Percentiles rank a stretch among this genome's conserved stretches.
These are phyloP conservation scores for Tylopilus plumbeoviolaceoides DNA, from an alignment of 768 basidiomycete genomes.

Conservation along the genomic window DNA sequence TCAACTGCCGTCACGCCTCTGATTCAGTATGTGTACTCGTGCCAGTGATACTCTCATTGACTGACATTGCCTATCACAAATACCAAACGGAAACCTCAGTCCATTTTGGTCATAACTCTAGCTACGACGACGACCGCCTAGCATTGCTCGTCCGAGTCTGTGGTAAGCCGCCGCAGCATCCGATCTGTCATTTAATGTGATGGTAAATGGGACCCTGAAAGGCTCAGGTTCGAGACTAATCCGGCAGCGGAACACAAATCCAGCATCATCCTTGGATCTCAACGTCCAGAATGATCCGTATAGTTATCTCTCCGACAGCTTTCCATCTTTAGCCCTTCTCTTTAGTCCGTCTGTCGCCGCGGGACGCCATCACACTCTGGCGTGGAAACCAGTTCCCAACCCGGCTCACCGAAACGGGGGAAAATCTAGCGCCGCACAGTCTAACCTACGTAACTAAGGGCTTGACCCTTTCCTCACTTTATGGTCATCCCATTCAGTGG, in stretches of 20 bases:
- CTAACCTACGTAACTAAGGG: constrained; percentile 21
- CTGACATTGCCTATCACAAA: not conserved
- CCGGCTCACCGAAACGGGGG: constrained; percentile 7
- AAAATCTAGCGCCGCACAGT: constrained; percentile 10
- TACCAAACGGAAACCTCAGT: not conserved
- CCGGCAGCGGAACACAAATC: constrained; percentile 1
- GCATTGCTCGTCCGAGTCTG: not conserved
- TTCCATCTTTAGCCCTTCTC: constrained; percentile 9
- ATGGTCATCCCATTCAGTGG: constrained; percentile 6
- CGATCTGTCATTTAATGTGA: not conserved
- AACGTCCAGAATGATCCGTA: constrained; percentile 5
- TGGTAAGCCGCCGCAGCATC: not conserved
- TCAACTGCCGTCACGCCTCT: constrained; percentile 19
- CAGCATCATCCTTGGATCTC: not conserved
- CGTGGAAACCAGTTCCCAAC: constrained; percentile 6
- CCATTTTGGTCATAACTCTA: not conserved
- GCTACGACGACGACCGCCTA: not conserved
- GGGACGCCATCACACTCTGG: not conserved
- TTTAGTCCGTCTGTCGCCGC: constrained; percentile 25
- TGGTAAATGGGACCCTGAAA: constrained; percentile 14
- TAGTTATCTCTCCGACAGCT: not conserved
- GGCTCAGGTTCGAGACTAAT: constrained; percentile 5
- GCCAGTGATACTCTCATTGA: not conserved
- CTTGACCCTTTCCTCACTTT: constrained; percentile 21
- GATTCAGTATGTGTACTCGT: too few relatives aligned